Evolutionary conservation across 345 rosid genomes (phyloP).

Genomic region (Populus simonii): DNA sequence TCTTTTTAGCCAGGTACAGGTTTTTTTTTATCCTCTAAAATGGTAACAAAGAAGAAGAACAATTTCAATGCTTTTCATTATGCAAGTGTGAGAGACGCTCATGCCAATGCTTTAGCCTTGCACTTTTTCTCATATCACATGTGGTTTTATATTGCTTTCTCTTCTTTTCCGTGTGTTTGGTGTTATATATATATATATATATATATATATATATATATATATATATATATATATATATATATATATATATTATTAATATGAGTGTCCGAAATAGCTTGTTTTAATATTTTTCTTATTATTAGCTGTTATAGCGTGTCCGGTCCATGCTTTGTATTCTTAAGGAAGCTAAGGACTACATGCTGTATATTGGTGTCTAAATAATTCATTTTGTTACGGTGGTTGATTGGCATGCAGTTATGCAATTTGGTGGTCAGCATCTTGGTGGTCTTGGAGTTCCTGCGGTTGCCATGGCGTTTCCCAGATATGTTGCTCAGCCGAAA

Average conservation of each 20-base stretch:
- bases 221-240: no score
- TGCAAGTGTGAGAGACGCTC: not conserved
- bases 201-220: no score
- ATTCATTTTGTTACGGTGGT: constrained; percentile 2
- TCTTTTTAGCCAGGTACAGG: constrained; percentile 61
- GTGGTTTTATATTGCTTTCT: not conserved
- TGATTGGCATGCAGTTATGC: constrained; percentile 62
- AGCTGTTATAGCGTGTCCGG: not conserved
- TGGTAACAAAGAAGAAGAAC: not conserved
- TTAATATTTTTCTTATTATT: not conserved
- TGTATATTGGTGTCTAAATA: not conserved
- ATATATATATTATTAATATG: no score
- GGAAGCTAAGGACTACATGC: not conserved
- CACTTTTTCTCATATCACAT: not conserved
- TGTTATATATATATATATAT: no score
- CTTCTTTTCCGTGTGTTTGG: not conserved
- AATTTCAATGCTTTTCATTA: not conserved
- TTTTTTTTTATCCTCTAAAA: not conserved
- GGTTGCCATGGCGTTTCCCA: constrained; percentile 95
- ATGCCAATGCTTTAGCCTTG: not conserved
- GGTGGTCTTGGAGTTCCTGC: constrained; percentile 81
- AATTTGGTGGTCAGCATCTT: constrained; percentile 87
- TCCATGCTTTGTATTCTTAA: not conserved
- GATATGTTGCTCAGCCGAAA: constrained; percentile 81
- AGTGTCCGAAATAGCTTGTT: no score